These are phyloP conservation scores for Hansfordia pulvinata DNA, from an alignment of 2,329 filamentous ascomycete species.

Conservation along the genomic window DNA sequence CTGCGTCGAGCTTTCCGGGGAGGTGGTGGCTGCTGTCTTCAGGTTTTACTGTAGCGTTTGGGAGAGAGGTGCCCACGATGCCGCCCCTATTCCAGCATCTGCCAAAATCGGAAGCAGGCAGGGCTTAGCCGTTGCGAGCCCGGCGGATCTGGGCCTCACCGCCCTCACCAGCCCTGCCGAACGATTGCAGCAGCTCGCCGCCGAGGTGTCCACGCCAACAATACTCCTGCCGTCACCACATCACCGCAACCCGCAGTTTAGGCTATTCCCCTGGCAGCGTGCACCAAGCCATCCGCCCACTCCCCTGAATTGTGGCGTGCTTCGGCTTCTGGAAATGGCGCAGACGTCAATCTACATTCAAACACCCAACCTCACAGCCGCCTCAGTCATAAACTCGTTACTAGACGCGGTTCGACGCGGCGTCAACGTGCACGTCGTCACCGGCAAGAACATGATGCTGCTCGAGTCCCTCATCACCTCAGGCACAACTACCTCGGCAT, in stretches of 20 bases:
- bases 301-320: constrained; percentile 52
- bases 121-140: neutral
- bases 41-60: constrained; percentile 59
- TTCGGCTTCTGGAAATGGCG: constrained; percentile 46
- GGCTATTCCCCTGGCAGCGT: constrained; percentile 39
- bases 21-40: constrained; percentile 46
- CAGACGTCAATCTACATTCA: constrained; percentile 50
- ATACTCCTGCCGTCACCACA: constrained; percentile 64
- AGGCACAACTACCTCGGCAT: constrained; percentile 57
- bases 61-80: constrained; percentile 27
- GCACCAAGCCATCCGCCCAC: constrained; percentile 41
- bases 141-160: constrained; percentile 5
- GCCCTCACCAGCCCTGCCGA: constrained; percentile 10
- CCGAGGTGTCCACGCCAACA: constrained; percentile 26
- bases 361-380: constrained; percentile 65
- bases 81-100: constrained; percentile 1
- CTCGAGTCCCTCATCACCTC: constrained; percentile 72
- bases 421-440: constrained; percentile 54
- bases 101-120: constrained; percentile 1
- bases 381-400: constrained; percentile 47
- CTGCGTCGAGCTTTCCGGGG: constrained; percentile 52
- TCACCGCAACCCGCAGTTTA: constrained; percentile 53
- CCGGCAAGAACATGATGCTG: constrained; percentile 58
- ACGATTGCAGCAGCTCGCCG: constrained; percentile 7
- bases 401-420: constrained; percentile 48